A percentile compares a stretch with the other conserved stretches of the same genome.
Conservation (phyloP, 345 rosid species). For the Populus alba region DNA sequence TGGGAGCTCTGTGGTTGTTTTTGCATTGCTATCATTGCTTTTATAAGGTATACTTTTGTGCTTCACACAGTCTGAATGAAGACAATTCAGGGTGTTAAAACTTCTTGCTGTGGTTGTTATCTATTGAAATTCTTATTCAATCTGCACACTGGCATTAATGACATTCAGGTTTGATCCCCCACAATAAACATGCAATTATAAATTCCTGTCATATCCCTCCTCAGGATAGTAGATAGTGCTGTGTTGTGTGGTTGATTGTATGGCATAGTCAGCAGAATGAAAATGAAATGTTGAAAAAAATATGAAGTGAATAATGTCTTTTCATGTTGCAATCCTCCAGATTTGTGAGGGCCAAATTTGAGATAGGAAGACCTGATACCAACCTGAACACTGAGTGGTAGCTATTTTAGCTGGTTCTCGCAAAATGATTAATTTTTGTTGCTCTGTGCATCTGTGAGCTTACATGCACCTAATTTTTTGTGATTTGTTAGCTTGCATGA, state of each 20-base stretch:
- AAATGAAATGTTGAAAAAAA: background rate
- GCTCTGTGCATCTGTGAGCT: background rate
- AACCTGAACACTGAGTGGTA: background rate
- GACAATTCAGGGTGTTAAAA: background rate
- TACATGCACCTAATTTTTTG: background rate
- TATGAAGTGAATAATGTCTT: background rate
- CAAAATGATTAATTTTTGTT: background rate
- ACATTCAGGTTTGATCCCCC: background rate
- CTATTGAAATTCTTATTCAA: background rate
- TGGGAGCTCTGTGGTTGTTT: background rate
- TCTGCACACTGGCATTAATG: background rate
- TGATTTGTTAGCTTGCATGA: conserved; percentile 4
- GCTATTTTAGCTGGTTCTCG: background rate
- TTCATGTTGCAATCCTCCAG: background rate
- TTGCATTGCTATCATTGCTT: background rate
- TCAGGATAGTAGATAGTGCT: background rate
- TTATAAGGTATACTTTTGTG: background rate
- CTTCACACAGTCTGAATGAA: background rate
- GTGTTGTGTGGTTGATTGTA: background rate
- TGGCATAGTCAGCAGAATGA: background rate
- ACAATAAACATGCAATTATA: background rate
- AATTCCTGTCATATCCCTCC: background rate
- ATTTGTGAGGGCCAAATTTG: background rate
- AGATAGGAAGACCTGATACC: background rate
- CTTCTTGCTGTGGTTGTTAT: background rate